Conservation (phyloP, 2,329 filamentous ascomycete genomes). For the Dothistroma septosporum region DNA sequence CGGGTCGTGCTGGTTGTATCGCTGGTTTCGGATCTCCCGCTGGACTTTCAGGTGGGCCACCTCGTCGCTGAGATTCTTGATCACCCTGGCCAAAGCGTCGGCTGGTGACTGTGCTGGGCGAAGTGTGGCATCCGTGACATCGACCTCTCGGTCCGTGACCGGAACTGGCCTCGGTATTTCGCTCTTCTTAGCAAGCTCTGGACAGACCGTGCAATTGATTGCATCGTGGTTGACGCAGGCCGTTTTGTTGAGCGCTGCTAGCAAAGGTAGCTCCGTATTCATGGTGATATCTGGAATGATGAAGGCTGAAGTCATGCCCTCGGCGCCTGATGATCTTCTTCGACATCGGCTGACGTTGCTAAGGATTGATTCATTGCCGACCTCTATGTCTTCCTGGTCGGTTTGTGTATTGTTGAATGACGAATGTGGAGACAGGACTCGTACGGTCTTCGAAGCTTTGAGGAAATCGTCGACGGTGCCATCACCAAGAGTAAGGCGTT, state of each 20-base stretch:
- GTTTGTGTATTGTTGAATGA: conserved; percentile 31
- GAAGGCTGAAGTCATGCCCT: conserved; percentile 57
- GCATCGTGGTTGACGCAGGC: conserved; percentile 39
- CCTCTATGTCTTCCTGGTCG: conserved; percentile 26
- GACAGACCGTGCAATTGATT: conserved; percentile 55
- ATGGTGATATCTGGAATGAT: conserved; percentile 62
- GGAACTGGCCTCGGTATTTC: conserved; percentile 41
- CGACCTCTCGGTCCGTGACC: conserved; percentile 33
- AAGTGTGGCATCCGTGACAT: conserved; percentile 57
- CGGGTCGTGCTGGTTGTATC: conserved; percentile 65
- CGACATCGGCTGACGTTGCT: conserved; percentile 50
- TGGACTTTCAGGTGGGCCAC: conserved; percentile 69
- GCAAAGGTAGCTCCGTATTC: conserved; percentile 21
- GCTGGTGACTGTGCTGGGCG: conserved; percentile 63
- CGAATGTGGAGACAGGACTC: conserved; percentile 36
- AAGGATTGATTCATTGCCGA: conserved; percentile 44
- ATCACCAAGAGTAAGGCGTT: conserved; percentile 26
- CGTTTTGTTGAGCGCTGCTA: conserved; percentile 18
- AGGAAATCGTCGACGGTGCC: conserved; percentile 28
- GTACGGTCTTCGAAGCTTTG: conserved; percentile 32
- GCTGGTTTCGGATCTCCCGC: conserved; percentile 57
- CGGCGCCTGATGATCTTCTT: conserved; percentile 44
- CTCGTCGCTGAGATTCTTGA: conserved; percentile 78
- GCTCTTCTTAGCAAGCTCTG: conserved; percentile 32
- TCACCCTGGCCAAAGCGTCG: conserved; percentile 72